phyloP scores from a whole-genome alignment of 1,139 yeast genomes.

The Candida labiduridarum region DNA sequence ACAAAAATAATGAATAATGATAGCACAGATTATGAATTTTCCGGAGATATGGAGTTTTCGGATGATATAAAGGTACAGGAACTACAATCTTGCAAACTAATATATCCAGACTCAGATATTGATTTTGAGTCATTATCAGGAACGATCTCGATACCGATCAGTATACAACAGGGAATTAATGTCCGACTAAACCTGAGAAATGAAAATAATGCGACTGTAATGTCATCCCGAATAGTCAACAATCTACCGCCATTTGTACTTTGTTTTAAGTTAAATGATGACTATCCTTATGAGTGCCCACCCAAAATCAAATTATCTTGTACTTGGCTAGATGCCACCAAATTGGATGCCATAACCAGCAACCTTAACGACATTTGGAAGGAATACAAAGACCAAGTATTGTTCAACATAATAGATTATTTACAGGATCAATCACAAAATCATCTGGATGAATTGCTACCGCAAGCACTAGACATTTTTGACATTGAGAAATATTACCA shows the following conservation, averaged over 20 bases:
- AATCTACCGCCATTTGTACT: conserved; percentile 36
- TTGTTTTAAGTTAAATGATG: conserved; percentile 28
- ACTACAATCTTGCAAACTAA: conserved; percentile 47
- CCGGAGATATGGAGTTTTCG: conserved; percentile 18
- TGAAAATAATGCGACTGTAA: neutral
- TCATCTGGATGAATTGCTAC: conserved; percentile 13
- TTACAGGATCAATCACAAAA: conserved; percentile 32
- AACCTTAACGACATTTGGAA: conserved; percentile 37
- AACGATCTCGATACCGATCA: conserved; percentile 28
- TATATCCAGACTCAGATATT: conserved; percentile 48
- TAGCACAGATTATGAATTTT: neutral
- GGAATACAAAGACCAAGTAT: conserved; percentile 40
- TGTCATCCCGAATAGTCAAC: conserved; percentile 4
- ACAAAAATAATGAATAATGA: neutral
- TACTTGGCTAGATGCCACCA: conserved; percentile 22
- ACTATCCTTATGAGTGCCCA: conserved; percentile 31
- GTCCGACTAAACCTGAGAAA: conserved; percentile 6
- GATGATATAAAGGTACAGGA: conserved; percentile 39
- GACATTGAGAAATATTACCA: conserved; percentile 18
- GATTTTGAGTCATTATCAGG: conserved; percentile 23
- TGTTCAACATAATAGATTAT: conserved; percentile 50
- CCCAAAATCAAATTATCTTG: conserved; percentile 27
- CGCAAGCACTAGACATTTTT: conserved; percentile 10
- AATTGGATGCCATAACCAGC: conserved; percentile 17
- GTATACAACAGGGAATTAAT: conserved; percentile 21